Evolutionary conservation across 192 early-diverging fungal species (phyloP), one percentile per base, ranked within the genome.

Genomic region (Phlyctochytrium planicorne): DNA sequence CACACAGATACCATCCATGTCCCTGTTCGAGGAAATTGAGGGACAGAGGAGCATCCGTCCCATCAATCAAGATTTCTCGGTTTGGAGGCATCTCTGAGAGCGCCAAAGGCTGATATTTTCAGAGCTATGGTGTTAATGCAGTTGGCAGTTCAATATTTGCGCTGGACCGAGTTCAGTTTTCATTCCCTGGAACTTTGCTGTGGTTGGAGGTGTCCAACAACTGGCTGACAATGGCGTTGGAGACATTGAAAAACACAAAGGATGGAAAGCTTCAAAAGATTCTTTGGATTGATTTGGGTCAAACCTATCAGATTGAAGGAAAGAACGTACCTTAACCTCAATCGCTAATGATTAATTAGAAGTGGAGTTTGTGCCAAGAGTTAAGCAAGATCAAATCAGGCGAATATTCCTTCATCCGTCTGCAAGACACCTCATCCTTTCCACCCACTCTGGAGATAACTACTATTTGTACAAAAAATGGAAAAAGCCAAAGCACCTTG

Each of bases 121-220:
- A n/a, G n/a, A n/a, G n/a, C n/a, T n/a, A n/a, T n/a, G n/a, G n/a
- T n/a, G n/a, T n/a, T n/a, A n/a, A n/a, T n/a, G n/a, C n/a, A n/a
- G n/a, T n/a, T n/a, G n/a, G n/a, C n/a, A n/a, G n/a, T 17, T 65
- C 68, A 34, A 68, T 78, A 62, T 98, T 98, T 67, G 82, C 86
- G 3, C 82, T 98, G 25, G 94, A 93, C 75, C 83, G 83, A 30
- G 94, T 98, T 56, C 92, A 96, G 69, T 96, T 96, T 64, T 86
- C 88, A 52, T 89, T 95, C 64, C 90, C 94, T 10, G 89, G 84
- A 16, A 74, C 79, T 30, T 79, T 98, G 10, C 80, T 88, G 3
- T 84, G 88, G 27, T 75, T 92, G 71, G 87, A 83, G 0, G 93
- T 96, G 6, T 84, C 91, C 52, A 94, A 91, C 76, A 91, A 96